A percentile compares a stretch with the other conserved stretches of the same genome.
These are phyloP conservation scores for Acmispon strigosus DNA, from an alignment of 306 rosid genomes.

Conservation along the genomic window DNA sequence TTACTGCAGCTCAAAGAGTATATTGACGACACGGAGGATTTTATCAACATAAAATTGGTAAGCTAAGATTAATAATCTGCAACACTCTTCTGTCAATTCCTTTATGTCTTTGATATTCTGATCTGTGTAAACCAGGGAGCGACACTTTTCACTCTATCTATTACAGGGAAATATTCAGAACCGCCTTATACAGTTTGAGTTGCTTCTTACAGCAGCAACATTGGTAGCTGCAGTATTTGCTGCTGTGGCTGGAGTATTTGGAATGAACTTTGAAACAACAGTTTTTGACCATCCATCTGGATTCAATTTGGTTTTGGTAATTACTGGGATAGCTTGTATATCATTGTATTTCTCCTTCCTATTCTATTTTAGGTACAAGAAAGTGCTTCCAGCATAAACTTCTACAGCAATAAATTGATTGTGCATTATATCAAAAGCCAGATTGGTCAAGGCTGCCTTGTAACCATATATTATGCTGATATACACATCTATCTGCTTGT, in stretches of 20 bases:
- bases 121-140: neutral
- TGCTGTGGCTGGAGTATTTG: constrained; percentile 76
- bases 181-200: constrained; percentile 80
- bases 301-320: constrained; percentile 56
- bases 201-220: constrained; percentile 90
- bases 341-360: constrained; percentile 51
- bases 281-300: constrained; percentile 50
- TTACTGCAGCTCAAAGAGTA: constrained; percentile 87
- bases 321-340: constrained; percentile 49
- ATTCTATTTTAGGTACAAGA: constrained; percentile 63
- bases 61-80: constrained; percentile 25
- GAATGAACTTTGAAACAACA: constrained; percentile 62
- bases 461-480: neutral
- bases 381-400: constrained; percentile 52
- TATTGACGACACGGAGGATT: constrained; percentile 97
- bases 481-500: constrained; percentile 6
- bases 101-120: constrained; percentile 13
- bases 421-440: constrained; percentile 13
- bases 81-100: neutral
- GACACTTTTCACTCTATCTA: constrained; percentile 3
- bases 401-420: constrained; percentile 4
- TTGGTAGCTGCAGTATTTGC: constrained; percentile 74
- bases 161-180: constrained; percentile 92
- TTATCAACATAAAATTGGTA: constrained; percentile 96
- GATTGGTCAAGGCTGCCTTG: neutral